A percentile compares a stretch with the other conserved stretches of the same genome.
These are phyloP conservation scores for Aspergillus tubingensis DNA, from an alignment of 2,329 filamentous ascomycete species.

Conservation along the genomic window DNA sequence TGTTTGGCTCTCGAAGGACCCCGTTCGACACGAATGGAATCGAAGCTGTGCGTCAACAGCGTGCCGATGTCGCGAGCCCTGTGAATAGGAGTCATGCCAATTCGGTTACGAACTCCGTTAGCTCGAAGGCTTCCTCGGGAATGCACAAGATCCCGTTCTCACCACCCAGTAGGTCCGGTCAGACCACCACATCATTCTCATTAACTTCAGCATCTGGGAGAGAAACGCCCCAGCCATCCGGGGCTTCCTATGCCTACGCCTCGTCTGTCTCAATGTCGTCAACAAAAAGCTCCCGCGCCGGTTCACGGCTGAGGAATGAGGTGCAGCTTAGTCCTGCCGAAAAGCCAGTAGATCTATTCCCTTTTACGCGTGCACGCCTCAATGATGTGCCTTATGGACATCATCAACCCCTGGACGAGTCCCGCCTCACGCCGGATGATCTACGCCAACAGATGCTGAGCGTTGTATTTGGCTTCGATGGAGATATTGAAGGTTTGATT, in stretches of 20 bases:
- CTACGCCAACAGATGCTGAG: slow-evolving; percentile 87
- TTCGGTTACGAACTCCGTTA: slow-evolving; percentile 64
- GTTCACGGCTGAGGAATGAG: slow-evolving; percentile 78
- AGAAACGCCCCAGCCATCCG: slow-evolving; percentile 40
- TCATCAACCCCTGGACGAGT: slow-evolving; percentile 59
- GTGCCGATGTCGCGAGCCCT: slow-evolving; percentile 68
- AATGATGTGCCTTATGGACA: slow-evolving; percentile 81
- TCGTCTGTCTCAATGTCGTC: slow-evolving; percentile 52
- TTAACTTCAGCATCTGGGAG: slow-evolving; percentile 37
- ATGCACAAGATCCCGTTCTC: slow-evolving; percentile 45
- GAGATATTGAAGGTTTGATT: slow-evolving; percentile 77
- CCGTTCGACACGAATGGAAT: slow-evolving; percentile 69
- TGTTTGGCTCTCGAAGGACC: slow-evolving; percentile 74
- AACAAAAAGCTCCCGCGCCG: slow-evolving; percentile 42
- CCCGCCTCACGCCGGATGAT: slow-evolving; percentile 69
- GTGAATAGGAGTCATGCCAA: slow-evolving; percentile 63
- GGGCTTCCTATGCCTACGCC: slow-evolving; percentile 46
- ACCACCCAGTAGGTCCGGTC: slow-evolving; percentile 44
- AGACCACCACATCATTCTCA: slow-evolving; percentile 51
- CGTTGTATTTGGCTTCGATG: slow-evolving; percentile 93
- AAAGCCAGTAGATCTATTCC: slow-evolving; percentile 76
- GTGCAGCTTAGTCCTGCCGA: slow-evolving; percentile 77
- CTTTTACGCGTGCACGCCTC: slow-evolving; percentile 76
- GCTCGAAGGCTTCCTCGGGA: slow-evolving; percentile 57
- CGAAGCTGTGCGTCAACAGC: slow-evolving; percentile 62